Percentiles rank a stretch among this genome's conserved stretches.
phyloP scores from a whole-genome alignment of 1,284 basidiomycete genomes.

The Coriolopsis trogii region DNA sequence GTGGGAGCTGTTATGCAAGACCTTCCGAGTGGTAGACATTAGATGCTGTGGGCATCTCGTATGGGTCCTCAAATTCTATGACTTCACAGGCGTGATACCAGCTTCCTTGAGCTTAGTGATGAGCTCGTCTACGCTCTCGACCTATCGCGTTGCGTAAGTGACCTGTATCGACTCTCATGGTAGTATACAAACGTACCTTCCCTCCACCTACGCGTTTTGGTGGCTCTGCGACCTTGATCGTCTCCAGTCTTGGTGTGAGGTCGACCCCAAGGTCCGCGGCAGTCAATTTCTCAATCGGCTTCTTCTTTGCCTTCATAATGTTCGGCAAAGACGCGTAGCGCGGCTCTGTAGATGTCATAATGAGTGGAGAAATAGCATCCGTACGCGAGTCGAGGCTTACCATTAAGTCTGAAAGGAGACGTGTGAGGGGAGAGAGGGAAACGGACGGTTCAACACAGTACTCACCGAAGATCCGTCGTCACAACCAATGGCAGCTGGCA shows the following conservation, averaged over 20 bases:
- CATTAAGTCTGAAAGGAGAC: conserved; percentile 51
- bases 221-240: conserved; percentile 89
- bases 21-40: no score
- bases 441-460: conserved; percentile 6
- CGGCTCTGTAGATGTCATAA: conserved; percentile 70
- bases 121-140: conserved; percentile 87
- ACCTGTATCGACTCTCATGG: background rate
- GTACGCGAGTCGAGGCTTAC: no score
- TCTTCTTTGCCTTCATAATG: conserved; percentile 99
- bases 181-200: conserved; percentile 60
- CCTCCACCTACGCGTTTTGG: conserved; percentile 90
- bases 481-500: conserved; percentile 86
- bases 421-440: background rate
- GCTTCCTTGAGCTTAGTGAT: conserved; percentile 90
- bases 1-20: no score
- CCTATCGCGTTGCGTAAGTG: conserved; percentile 42
- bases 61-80: no score
- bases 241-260: conserved; percentile 82
- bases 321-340: conserved; percentile 94
- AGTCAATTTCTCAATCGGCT: conserved; percentile 87
- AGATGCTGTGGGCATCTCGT: no score
- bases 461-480: conserved; percentile 92
- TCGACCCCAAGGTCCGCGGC: conserved; percentile 86
- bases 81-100: conserved; percentile 64
- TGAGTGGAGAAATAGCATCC: no score